Evolutionary conservation across 176 grass and related monocot genomes (phyloP).

Genomic region (Carex littledalei): DNA sequence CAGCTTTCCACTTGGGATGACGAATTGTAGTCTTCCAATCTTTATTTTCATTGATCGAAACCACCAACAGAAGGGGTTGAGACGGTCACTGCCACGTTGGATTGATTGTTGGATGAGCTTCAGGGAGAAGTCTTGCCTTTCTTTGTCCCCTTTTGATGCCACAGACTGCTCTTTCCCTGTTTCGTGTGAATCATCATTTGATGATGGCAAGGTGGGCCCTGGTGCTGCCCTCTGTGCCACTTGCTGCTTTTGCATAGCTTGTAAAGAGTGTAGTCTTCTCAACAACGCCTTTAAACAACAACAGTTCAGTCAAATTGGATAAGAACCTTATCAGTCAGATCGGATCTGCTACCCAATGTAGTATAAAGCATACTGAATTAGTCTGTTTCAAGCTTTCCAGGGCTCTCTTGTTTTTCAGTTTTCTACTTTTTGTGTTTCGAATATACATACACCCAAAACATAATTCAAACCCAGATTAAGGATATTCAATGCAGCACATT

Average conservation of each 20-base stretch:
- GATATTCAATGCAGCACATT: not conserved
- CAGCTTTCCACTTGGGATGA: conserved; percentile 51
- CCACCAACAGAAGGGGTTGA: conserved; percentile 67
- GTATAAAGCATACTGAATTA: not conserved
- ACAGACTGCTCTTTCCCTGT: not conserved
- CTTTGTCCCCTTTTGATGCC: conserved; percentile 18
- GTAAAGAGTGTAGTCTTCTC: conserved; percentile 27
- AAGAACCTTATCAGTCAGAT: not conserved
- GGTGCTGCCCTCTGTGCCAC: not conserved
- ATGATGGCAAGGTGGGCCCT: not conserved
- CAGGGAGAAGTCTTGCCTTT: conserved; percentile 16
- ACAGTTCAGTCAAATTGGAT: not conserved
- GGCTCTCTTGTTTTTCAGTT: not conserved
- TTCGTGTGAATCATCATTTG: conserved; percentile 20
- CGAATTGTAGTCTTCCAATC: conserved; percentile 53
- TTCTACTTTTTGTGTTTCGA: not conserved
- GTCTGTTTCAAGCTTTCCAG: not conserved
- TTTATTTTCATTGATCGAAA: conserved; percentile 60
- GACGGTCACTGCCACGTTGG: conserved; percentile 24
- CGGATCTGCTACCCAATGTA: not conserved
- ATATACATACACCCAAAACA: not conserved
- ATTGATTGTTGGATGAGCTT: conserved; percentile 37
- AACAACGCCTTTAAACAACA: conserved; percentile 28
- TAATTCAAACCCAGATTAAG: not conserved
- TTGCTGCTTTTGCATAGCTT: not conserved